These are phyloP conservation scores for Boeremia lycopersici DNA, from an alignment of 2,329 filamentous ascomycete species.

Conservation along the genomic window DNA sequence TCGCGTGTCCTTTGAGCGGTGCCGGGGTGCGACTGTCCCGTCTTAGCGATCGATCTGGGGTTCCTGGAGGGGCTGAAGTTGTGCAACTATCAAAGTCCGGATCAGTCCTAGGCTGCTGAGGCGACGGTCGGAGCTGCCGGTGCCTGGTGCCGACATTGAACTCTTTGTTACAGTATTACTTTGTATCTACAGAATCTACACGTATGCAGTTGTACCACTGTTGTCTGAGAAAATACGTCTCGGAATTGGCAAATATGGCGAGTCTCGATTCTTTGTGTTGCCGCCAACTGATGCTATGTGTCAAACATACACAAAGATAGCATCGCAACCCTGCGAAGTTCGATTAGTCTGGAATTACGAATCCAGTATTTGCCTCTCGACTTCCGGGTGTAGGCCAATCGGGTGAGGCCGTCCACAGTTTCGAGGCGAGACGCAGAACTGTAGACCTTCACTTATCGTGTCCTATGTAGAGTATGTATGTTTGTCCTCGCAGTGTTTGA, in stretches of 20 bases:
- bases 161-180: constrained; percentile 10
- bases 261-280: neutral
- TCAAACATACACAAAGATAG: neutral
- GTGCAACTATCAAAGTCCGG: constrained; percentile 44
- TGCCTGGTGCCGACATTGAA: constrained; percentile 26
- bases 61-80: constrained; percentile 36
- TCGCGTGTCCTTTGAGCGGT: constrained; percentile 23
- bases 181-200: neutral
- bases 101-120: constrained; percentile 40
- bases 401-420: neutral
- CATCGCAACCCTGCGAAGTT: neutral
- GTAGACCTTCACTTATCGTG: neutral
- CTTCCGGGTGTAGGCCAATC: neutral
- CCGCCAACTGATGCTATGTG: neutral
- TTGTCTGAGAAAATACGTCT: neutral
- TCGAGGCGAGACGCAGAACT: neutral
- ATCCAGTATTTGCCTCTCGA: neutral
- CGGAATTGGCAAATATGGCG: neutral
- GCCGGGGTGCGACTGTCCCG: constrained; percentile 34
- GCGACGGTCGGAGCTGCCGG: constrained; percentile 25
- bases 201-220: neutral
- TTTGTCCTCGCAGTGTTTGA: constrained; percentile 3
- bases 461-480: neutral
- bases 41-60: constrained; percentile 27
- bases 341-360: neutral